Percentiles rank a stretch among this genome's conserved stretches.
Evolutionary conservation across 2,329 filamentous ascomycete genomes (phyloP).

Genomic region (Colletotrichum incanum): DNA sequence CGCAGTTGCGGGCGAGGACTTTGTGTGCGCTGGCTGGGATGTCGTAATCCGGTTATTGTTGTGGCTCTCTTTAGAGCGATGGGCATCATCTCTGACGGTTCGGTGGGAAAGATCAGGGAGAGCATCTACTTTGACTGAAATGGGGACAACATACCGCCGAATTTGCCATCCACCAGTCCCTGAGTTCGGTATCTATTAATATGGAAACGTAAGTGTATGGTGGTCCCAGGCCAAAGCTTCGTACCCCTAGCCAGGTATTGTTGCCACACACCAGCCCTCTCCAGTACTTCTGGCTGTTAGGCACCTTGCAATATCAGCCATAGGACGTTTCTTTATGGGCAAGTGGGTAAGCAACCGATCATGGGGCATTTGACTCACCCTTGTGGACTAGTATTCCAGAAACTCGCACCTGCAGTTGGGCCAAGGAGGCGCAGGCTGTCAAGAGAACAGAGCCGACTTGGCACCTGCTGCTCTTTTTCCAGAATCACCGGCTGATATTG

Average conservation of each 20-base stretch:
- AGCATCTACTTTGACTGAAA: neutral
- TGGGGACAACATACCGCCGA: neutral
- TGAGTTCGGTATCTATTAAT: neutral
- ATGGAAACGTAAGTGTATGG: slow-evolving; percentile 6
- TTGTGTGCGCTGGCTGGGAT: slow-evolving; percentile 21
- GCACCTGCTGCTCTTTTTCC: slow-evolving; percentile 14
- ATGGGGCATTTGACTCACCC: no score
- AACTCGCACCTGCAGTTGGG: slow-evolving; percentile 8
- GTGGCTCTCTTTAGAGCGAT: slow-evolving; percentile 1
- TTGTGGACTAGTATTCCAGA: no score
- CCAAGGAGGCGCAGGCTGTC: slow-evolving; percentile 5
- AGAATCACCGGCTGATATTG: slow-evolving; percentile 12
- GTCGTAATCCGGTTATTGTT: slow-evolving; percentile 1
- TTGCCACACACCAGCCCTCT: no score
- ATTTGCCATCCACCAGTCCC: neutral
- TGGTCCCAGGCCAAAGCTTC: no score
- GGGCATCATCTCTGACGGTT: neutral
- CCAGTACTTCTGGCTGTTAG: no score
- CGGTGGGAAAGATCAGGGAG: neutral
- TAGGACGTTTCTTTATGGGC: no score
- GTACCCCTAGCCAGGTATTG: no score
- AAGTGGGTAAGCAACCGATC: no score
- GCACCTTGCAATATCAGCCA: no score
- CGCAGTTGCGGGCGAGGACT: slow-evolving; percentile 10
- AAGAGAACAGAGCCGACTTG: slow-evolving; percentile 8